Evolutionary conservation across 192 early-diverging fungal genomes (phyloP).

Genomic region (Phlyctochytrium arcticum): DNA sequence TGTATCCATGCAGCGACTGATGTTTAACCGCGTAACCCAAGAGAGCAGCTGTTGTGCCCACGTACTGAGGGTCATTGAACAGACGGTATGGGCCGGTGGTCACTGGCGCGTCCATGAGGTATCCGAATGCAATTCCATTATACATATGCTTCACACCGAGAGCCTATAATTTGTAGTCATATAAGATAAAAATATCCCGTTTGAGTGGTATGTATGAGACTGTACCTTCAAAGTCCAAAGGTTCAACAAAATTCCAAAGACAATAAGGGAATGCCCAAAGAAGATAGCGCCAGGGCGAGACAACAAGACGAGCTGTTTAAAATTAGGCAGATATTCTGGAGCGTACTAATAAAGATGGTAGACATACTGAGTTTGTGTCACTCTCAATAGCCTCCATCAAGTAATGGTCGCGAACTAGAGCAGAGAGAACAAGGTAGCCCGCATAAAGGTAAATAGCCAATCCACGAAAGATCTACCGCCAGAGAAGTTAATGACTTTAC

Average conservation of each 20-base stretch:
- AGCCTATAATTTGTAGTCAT: slow-evolving; percentile 13
- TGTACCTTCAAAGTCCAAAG: slow-evolving; percentile 50
- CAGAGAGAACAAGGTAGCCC: slow-evolving; percentile 48
- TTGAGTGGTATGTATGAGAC: too few species aligned
- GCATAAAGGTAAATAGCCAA: slow-evolving; percentile 56
- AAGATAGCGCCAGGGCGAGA: slow-evolving; percentile 13
- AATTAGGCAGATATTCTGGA: background rate
- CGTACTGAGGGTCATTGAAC: slow-evolving; percentile 55
- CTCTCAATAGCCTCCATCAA: slow-evolving; percentile 48
- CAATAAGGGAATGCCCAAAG: slow-evolving; percentile 37
- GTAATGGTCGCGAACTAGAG: slow-evolving; percentile 51
- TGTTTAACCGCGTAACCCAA: slow-evolving; percentile 48
- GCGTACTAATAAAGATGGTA: background rate
- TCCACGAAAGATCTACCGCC: slow-evolving; percentile 35
- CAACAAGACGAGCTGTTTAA: slow-evolving; percentile 10
- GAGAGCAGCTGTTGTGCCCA: slow-evolving; percentile 50
- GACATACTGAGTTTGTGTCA: slow-evolving; percentile 41
- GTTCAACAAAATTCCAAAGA: slow-evolving; percentile 42
- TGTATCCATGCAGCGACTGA: slow-evolving; percentile 47
- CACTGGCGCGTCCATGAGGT: slow-evolving; percentile 52
- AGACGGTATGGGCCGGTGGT: slow-evolving; percentile 48
- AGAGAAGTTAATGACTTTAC: background rate
- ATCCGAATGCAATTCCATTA: slow-evolving; percentile 58
- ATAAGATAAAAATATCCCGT: too few species aligned
- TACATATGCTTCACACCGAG: slow-evolving; percentile 62